A percentile compares a stretch with the other conserved stretches of the same genome.
These are phyloP conservation scores for Arthrobotrys pseudoclavata DNA, from an alignment of 2,329 filamentous ascomycete species.

Conservation along the genomic window DNA sequence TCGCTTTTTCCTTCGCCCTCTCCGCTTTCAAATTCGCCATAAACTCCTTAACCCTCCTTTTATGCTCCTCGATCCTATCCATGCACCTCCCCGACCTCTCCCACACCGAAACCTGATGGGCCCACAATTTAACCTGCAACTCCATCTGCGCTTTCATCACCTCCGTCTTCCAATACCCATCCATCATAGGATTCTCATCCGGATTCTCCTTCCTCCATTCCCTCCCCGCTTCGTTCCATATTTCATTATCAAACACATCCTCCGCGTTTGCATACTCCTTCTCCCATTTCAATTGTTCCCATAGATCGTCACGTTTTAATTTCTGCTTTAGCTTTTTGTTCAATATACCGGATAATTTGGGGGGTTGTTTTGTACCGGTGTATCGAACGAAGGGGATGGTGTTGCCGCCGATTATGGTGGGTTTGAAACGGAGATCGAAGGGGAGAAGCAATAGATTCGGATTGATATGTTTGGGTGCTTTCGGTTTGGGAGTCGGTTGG, in stretches of 20 bases:
- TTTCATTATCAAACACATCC: conserved; percentile 30
- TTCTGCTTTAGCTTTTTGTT: conserved; percentile 24
- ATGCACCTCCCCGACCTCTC: conserved; percentile 29
- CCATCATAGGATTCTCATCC: conserved; percentile 9
- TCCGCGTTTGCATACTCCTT: conserved; percentile 9
- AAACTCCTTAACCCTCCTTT: conserved; percentile 21
- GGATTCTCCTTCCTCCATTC: conserved; percentile 38
- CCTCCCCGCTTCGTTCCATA: conserved; percentile 19
- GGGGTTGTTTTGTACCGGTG: conserved; percentile 34
- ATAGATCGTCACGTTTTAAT: conserved; percentile 33
- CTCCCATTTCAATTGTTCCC: conserved; percentile 3
- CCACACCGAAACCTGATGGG: conserved; percentile 21
- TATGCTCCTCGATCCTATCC: conserved; percentile 37
- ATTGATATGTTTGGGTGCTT: conserved; percentile 12
- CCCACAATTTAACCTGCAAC: conserved; percentile 31
- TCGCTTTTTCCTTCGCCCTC: conserved; percentile 24
- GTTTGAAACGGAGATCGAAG: conserved; percentile 31
- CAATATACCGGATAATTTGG: conserved; percentile 5
- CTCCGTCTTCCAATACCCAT: conserved; percentile 12
- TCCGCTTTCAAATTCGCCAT: conserved; percentile 12
- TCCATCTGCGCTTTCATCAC: conserved; percentile 4
- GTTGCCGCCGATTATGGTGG: conserved; percentile 35
- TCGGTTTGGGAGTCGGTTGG: conserved; percentile 40
- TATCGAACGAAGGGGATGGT: conserved; percentile 46
- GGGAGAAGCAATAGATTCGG: conserved; percentile 23